Evolutionary conservation across 163 green algal genomes (phyloP).

Genomic region (Prototheca wickerhamii): DNA sequence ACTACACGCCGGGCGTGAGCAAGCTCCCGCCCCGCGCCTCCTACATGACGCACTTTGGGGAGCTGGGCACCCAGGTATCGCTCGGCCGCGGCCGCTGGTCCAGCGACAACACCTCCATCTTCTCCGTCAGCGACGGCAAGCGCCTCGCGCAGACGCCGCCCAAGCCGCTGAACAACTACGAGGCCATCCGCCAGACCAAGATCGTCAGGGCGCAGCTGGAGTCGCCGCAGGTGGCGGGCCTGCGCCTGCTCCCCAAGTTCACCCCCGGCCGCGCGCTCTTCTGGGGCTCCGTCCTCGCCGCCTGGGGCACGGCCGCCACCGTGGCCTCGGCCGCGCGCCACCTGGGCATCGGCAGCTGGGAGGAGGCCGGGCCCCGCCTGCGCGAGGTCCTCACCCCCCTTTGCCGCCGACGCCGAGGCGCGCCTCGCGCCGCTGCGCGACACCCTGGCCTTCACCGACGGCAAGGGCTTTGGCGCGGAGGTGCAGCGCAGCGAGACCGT

Average conservation of each 20-base stretch:
- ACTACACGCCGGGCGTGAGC: not conserved
- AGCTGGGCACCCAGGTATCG: slow-evolving; percentile 19
- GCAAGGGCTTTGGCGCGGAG: not conserved
- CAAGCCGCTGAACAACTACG: slow-evolving; percentile 29
- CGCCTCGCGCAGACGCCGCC: slow-evolving; percentile 26
- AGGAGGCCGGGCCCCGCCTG: not conserved
- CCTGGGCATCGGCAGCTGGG: slow-evolving; percentile 21
- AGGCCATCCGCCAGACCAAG: slow-evolving; percentile 15
- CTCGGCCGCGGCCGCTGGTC: slow-evolving; percentile 19
- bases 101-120: slow-evolving; percentile 32
- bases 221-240: slow-evolving; percentile 6
- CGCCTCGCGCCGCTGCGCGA: not conserved
- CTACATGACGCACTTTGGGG: slow-evolving; percentile 7
- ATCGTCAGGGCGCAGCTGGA: slow-evolving; percentile 7
- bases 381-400: slow-evolving; percentile 1
- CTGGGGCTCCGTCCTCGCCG: slow-evolving; percentile 37
- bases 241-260: slow-evolving; percentile 30
- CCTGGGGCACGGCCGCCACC: slow-evolving; percentile 43
- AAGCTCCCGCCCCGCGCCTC: not conserved
- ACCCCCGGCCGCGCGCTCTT: slow-evolving; percentile 39
- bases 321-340: slow-evolving; percentile 13
- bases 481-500: not conserved
- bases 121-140: slow-evolving; percentile 39
- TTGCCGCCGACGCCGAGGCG: not conserved
- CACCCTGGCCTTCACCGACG: not conserved